Evolutionary conservation across 2,329 filamentous ascomycete genomes (phyloP), one percentile per base, ranked within the genome.

Genomic region (Cladosporium sp.): DNA sequence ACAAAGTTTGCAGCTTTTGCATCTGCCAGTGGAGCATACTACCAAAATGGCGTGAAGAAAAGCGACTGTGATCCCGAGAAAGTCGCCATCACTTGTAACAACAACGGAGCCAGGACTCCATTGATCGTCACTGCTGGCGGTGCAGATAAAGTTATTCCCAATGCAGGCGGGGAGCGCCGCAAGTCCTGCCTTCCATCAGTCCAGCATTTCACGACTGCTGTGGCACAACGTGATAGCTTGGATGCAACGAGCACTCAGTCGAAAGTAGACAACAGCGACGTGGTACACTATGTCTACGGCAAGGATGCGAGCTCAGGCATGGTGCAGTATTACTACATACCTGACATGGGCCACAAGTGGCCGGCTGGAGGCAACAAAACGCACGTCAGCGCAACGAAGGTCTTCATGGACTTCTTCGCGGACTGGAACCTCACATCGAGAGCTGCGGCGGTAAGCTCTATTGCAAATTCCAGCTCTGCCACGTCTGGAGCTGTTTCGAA

Each of bases 1-100:
- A 68, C 64, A 7, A 70, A 72, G 6, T 74, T 82, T 47, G 78
- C 79, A 12, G 79, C 78, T 0, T 81, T 81, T 59, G 78, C 76
- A 1, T 68, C 74, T 1, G 73, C 75, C 12, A 75, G 76, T 3
- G 78, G 75, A 4, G 78, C 77, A 4, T 77, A 73, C 57, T 80
- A 80, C 60, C 63, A 63, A 22, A 57, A 58, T 10, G 58, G 45
- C 8, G 44, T 51, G 2, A 28, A 45, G 24, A 56, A 58, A 28
- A 39, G 37, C 13, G 22, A 42, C 17, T 68, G 67, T 56, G 44
- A 59, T 13, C 53, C 59, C 12, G 40, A 42, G 3, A 64, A 60
- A 5, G 62, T 68, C 5, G 20, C 58, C 4, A 59, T 67, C 47
- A 49, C 58, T 10, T 71, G 69, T n/a, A 32, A 47, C 64, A 61